Percentiles rank a stretch among this genome's conserved stretches.
Conservation (phyloP, 2,329 filamentous ascomycete genomes). For the Aspergillus hiratsukae region DNA sequence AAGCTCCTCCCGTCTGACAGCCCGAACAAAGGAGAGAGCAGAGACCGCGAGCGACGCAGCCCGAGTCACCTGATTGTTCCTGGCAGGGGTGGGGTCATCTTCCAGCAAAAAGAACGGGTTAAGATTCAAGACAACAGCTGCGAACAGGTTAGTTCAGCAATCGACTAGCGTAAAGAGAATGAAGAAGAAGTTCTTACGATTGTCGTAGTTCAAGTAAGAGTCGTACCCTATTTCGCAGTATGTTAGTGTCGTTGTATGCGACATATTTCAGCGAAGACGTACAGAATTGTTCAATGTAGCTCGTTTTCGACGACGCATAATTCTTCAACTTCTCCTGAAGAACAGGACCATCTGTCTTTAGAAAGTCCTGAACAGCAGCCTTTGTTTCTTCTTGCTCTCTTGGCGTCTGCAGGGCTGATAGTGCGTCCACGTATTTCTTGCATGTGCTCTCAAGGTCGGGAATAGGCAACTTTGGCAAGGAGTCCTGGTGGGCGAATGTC, state of each 20-base stretch:
- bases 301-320: conserved; percentile 85
- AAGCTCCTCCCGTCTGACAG: conserved; percentile 87
- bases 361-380: conserved; percentile 75
- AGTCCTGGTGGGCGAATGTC: conserved; percentile 86
- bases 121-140: conserved; percentile 84
- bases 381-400: conserved; percentile 81
- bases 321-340: conserved; percentile 85
- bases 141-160: conserved; percentile 8
- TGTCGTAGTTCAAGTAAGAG: conserved; percentile 96
- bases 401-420: conserved; percentile 74
- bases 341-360: conserved; percentile 73
- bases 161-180: not conserved
- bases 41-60: conserved; percentile 90
- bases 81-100: conserved; percentile 92
- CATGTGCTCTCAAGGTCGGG: conserved; percentile 77
- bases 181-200: conserved; percentile 48
- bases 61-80: conserved; percentile 93
- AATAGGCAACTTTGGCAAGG: conserved; percentile 85
- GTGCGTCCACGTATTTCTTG: conserved; percentile 70
- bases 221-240: conserved; percentile 72
- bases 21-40: conserved; percentile 84
- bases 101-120: conserved; percentile 98
- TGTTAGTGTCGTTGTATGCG: conserved; percentile 4
- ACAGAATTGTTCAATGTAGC: conserved; percentile 99
- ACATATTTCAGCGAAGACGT: conserved; percentile 38